These are phyloP conservation scores for Pichia phayaonensis DNA, from an alignment of 805 yeast genomes.

Conservation along the genomic window DNA sequence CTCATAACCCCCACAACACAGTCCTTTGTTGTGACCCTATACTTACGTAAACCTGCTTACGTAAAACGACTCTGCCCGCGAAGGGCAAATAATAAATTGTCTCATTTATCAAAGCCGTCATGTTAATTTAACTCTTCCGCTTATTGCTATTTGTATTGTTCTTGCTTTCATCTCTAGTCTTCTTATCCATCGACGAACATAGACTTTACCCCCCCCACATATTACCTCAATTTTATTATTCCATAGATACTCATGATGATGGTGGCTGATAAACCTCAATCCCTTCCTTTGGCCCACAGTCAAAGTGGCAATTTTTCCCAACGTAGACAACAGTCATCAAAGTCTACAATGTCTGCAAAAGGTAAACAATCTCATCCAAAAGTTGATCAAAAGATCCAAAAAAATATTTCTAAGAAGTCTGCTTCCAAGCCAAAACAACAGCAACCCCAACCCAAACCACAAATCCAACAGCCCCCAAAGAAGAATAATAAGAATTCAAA, in stretches of 20 bases:
- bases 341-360: neutral
- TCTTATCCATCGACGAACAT: neutral
- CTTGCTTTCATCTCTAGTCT: neutral
- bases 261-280: slow-evolving; percentile 18
- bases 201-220: neutral
- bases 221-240: neutral
- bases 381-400: neutral
- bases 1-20: neutral
- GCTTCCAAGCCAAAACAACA: neutral
- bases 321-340: neutral
- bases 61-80: neutral
- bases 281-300: slow-evolving; percentile 15
- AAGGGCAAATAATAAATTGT: neutral
- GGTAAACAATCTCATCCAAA: neutral
- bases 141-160: neutral
- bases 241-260: slow-evolving; percentile 8
- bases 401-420: neutral
- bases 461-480: neutral
- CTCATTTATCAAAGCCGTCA: neutral
- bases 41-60: neutral
- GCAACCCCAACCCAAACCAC: neutral
- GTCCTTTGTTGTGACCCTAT: neutral
- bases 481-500: neutral
- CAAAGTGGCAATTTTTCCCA: neutral
- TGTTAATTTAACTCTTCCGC: too few species aligned